Evolutionary conservation across 2,329 filamentous ascomycete species (phyloP), one percentile per base, ranked within the genome.

Genomic region (Aspergillaceae sp.): DNA sequence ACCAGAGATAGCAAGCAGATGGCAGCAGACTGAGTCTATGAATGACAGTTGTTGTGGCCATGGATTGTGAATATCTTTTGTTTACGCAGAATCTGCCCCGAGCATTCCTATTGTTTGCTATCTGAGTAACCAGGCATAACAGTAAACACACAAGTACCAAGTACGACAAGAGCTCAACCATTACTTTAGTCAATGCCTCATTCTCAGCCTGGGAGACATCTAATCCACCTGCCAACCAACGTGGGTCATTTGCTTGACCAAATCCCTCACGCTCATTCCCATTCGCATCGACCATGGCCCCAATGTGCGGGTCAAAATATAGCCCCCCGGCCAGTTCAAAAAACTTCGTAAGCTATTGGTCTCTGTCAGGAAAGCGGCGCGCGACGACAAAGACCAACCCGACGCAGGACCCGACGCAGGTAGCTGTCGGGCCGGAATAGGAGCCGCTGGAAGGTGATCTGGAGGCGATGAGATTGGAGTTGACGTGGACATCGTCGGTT

Each of bases 301-400:
- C 45, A 29, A 47, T 34, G 28, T 48, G 30, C 2, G 57, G 51
- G 43, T 62, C 60, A 35, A 63, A 62, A 11, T 65, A 65, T 3
- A 66, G 44, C 0, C 72, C 75, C 0, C 78, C 79, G 0, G 77
- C 78, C 44, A 79, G 75, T 54, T 82, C 79, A 49, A 82, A 82
- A 49, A 82, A 65, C 49, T 70, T 79, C 4, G 77, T 80, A 38
- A 82, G 58, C 50, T 54, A 29, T 61, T 60, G 0, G 54, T 45
- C 27, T 57, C 51, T 1, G 43, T 29, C 5, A 49, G 49, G 1
- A 46, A 26, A 7, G 47, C 47, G 26, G 34, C 44, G 3, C 47
- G 45, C 5, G 54, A 51, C 4, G 57, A 55, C 6, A 51, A 33
- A 28, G 55, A 43, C 58, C 55, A 59, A 2, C 53, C 37, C 10